Percentiles rank a stretch among this genome's conserved stretches.
These are phyloP conservation scores for Trichophyton verrucosum DNA, from an alignment of 2,329 filamentous ascomycete species.

Conservation along the genomic window DNA sequence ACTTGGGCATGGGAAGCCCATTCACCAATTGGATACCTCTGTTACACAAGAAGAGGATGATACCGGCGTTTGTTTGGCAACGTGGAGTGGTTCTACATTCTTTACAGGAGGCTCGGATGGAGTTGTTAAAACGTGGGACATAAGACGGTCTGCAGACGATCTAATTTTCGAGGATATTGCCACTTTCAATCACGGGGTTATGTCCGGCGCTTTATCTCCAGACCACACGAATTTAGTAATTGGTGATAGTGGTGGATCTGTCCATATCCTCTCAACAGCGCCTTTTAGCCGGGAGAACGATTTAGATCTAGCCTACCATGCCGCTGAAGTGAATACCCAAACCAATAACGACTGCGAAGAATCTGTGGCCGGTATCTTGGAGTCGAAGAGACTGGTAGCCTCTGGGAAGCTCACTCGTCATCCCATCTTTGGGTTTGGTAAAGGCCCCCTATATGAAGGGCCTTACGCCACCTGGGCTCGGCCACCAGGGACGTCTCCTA, in stretches of 20 bases:
- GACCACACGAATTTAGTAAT: constrained; percentile 45
- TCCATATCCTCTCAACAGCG: constrained; percentile 39
- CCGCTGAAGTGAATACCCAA: not conserved
- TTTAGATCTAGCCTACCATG: constrained; percentile 19
- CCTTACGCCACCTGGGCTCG: constrained; percentile 32
- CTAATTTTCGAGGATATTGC: constrained; percentile 41
- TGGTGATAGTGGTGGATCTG: constrained; percentile 44
- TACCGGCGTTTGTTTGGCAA: constrained; percentile 45
- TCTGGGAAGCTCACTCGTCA: constrained; percentile 25
- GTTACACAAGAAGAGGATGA: constrained; percentile 39
- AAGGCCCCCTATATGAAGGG: constrained; percentile 30
- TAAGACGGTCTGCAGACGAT: constrained; percentile 40
- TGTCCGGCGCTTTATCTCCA: constrained; percentile 45
- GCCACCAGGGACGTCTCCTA: constrained; percentile 14
- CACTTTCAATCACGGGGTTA: constrained; percentile 41
- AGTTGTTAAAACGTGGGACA: constrained; percentile 48
- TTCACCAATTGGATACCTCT: constrained; percentile 34
- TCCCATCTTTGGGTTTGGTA: constrained; percentile 26
- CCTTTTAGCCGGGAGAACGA: constrained; percentile 15
- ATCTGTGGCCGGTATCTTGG: not conserved
- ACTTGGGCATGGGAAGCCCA: constrained; percentile 39
- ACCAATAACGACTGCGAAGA: not conserved
- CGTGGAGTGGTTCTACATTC: constrained; percentile 44
- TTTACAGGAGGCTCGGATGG: constrained; percentile 52
- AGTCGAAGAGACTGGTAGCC: constrained; percentile 17